A percentile compares a stretch with the other conserved stretches of the same genome.
phyloP scores from a whole-genome alignment of 2,329 filamentous ascomycete species.

The Stagonosporopsis vannaccii region DNA sequence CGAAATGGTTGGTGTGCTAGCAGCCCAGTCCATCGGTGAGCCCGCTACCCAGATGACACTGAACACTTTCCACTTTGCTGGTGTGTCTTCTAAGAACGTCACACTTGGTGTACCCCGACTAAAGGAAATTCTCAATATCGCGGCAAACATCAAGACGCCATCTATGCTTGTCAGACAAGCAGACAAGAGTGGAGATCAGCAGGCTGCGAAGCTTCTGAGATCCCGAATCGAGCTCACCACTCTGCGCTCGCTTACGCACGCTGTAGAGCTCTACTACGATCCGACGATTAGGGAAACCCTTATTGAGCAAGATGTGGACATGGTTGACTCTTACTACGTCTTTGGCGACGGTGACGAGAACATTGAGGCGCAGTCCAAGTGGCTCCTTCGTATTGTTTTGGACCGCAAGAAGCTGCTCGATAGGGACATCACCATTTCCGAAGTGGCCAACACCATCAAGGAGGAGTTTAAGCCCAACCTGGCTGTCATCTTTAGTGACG shows the following conservation, averaged over 20 bases:
- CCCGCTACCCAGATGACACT: conserved; percentile 99
- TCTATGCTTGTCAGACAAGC: conserved; percentile 93
- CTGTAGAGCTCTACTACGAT: conserved; percentile 97
- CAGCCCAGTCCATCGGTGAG: conserved; percentile 97
- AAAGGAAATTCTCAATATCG: conserved; percentile 98
- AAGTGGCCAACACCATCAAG: conserved; percentile 90
- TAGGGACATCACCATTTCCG: conserved; percentile 88
- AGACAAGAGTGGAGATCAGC: conserved; percentile 68
- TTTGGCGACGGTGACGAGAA: conserved; percentile 79
- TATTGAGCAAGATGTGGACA: conserved; percentile 87
- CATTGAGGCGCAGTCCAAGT: conserved; percentile 77
- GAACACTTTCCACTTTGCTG: conserved; percentile 99
- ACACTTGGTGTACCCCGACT: conserved; percentile 98
- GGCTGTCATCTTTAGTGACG: conserved; percentile 95
- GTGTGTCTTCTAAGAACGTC: conserved; percentile 99
- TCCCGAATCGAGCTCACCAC: conserved; percentile 94
- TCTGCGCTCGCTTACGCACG: conserved; percentile 85
- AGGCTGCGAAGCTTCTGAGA: conserved; percentile 83
- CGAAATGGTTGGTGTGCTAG: conserved; percentile 98
- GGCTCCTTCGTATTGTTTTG: conserved; percentile 91
- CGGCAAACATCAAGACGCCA: conserved; percentile 97
- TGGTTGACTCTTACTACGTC: conserved; percentile 96
- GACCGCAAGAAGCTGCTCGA: conserved; percentile 95
- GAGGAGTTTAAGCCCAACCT: conserved; percentile 78
- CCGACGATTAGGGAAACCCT: conserved; percentile 85